Conservation (phyloP, 345 rosid genomes). For the Acer saccharum region DNA sequence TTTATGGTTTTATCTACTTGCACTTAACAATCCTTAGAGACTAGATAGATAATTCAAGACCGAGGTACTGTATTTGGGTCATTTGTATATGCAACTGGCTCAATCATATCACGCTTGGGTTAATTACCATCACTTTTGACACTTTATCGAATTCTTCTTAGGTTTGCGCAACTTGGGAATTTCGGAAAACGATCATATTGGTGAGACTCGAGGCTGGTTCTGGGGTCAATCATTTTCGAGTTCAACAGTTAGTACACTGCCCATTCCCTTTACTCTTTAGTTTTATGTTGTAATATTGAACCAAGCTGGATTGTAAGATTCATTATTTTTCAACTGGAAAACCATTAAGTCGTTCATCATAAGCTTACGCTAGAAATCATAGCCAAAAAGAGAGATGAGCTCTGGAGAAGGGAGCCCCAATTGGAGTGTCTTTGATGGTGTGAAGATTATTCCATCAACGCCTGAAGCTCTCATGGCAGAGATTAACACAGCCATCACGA, state of each 20-base stretch:
- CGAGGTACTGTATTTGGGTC: too few relatives aligned
- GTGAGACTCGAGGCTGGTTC: neutral
- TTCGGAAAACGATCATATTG: neutral
- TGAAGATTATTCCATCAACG: constrained; percentile 47
- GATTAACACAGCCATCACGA: constrained; percentile 51
- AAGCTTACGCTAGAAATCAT: neutral
- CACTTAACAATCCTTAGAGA: neutral
- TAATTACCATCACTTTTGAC: neutral
- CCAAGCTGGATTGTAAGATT: neutral
- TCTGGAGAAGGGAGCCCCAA: constrained; percentile 34
- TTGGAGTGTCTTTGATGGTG: constrained; percentile 55
- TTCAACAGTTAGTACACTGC: neutral
- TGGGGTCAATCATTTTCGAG: neutral
- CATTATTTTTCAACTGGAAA: neutral
- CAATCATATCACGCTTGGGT: neutral
- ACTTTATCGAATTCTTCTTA: neutral
- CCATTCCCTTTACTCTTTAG: neutral
- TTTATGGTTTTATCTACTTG: neutral
- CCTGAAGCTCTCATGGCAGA: constrained; percentile 68
- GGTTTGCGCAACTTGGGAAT: neutral
- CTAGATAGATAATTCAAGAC: neutral
- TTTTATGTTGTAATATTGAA: neutral
- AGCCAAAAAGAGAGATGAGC: constrained; percentile 37
- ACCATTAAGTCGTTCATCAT: neutral
- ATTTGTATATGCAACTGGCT: too few relatives aligned